A percentile compares a stretch with the other conserved stretches of the same genome.
Conservation (phyloP, 331 rosid genomes). For the Pyrus hybrid region DNA sequence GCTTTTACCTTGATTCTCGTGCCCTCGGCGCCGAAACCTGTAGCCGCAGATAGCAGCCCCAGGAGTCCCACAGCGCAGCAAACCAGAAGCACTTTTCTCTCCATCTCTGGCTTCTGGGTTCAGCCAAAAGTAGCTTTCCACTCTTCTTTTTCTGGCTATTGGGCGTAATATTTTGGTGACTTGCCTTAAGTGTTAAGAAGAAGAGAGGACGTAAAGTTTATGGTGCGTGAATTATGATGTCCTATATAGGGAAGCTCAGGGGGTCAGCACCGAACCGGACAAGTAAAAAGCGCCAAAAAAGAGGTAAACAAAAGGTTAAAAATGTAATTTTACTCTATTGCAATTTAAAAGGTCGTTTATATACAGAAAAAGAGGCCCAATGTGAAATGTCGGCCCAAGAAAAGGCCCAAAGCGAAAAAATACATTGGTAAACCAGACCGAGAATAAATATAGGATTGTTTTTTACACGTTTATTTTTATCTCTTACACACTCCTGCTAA, state of each 20-base stretch:
- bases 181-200: not conserved
- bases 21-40: slow-evolving; percentile 78
- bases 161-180: not conserved
- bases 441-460: no score
- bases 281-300: not conserved
- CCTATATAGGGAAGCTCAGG: fast-evolving
- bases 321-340: not conserved
- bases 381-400: not conserved
- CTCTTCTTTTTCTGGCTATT: no score
- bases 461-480: no score
- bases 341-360: not conserved
- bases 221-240: not conserved
- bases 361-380: not conserved
- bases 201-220: slow-evolving; percentile 1
- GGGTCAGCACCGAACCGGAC: not conserved
- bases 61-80: slow-evolving; percentile 46
- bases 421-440: no score
- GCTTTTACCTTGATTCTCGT: slow-evolving; percentile 64
- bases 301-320: not conserved
- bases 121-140: not conserved
- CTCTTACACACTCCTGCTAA: fast-evolving
- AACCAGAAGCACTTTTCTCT: slow-evolving; percentile 45
- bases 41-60: slow-evolving; percentile 59
- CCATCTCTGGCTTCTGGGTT: slow-evolving; percentile 31
- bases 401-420: not conserved